Evolutionary conservation across 225 moss, liverwort and hornwort genomes (phyloP).

Genomic region (Sphagnum contortum): DNA sequence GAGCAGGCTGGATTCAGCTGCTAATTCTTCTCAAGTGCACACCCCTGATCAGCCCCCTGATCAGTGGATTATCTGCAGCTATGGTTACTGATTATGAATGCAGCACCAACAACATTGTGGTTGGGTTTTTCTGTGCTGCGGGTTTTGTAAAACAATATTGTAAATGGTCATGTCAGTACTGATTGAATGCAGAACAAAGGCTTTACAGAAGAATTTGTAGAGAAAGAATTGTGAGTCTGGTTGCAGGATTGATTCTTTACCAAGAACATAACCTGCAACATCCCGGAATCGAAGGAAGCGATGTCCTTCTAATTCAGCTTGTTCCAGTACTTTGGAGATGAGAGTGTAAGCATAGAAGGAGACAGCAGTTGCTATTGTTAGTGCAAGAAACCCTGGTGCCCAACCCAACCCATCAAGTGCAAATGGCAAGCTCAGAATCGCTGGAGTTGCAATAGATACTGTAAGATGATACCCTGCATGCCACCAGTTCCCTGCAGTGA

Average conservation of each 20-base stretch:
- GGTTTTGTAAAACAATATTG: too few relatives aligned
- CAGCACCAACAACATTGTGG: too few relatives aligned
- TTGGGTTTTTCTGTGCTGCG: too few relatives aligned
- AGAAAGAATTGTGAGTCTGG: too few relatives aligned
- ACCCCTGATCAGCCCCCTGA: too few relatives aligned
- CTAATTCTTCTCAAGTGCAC: neutral
- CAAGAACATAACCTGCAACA: conserved; percentile 17
- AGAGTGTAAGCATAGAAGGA: conserved; percentile 27
- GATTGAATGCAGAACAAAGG: too few relatives aligned
- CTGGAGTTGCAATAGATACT: conserved; percentile 28
- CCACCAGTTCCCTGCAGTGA: conserved; percentile 19
- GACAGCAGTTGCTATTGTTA: conserved; percentile 12
- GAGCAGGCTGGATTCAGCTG: conserved; percentile 7
- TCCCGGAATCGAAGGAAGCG: conserved; percentile 32
- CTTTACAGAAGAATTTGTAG: too few relatives aligned
- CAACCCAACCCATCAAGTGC: conserved; percentile 26
- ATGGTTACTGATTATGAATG: too few relatives aligned
- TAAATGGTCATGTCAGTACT: too few relatives aligned
- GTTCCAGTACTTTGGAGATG: conserved; percentile 21
- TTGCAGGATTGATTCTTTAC: neutral
- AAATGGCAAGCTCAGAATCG: conserved; percentile 29
- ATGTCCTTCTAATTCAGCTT: conserved; percentile 23
- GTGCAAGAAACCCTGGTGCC: conserved; percentile 21
- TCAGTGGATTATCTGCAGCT: too few relatives aligned
- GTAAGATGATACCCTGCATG: conserved; percentile 40